These are phyloP conservation scores for Trichoderma aggressivum DNA, from an alignment of 2,329 filamentous ascomycete genomes.

Conservation along the genomic window DNA sequence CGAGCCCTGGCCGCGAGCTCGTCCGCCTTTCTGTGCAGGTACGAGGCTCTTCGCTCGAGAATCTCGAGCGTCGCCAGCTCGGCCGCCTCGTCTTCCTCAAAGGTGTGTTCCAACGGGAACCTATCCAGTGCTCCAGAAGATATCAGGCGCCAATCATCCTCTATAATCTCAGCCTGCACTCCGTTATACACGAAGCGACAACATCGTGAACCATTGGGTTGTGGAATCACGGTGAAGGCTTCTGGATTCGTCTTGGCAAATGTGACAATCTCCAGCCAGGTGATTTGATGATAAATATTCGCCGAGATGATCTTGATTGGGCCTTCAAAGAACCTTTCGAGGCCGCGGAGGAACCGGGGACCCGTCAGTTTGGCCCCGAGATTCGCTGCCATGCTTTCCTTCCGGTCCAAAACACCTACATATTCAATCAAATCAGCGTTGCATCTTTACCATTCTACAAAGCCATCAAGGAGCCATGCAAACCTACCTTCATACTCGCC, in stretches of 20 bases:
- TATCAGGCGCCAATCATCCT: conserved; percentile 84
- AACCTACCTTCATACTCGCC: conserved; percentile 68
- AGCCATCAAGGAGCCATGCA: background rate
- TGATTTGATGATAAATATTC: conserved; percentile 62
- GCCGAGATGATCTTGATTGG: conserved; percentile 55
- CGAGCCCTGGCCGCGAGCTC: conserved; percentile 61
- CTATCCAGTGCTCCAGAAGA: conserved; percentile 79
- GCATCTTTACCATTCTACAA: too few species aligned
- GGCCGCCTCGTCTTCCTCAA: conserved; percentile 81
- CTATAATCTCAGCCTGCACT: conserved; percentile 76
- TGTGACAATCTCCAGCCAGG: conserved; percentile 82
- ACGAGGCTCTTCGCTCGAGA: conserved; percentile 70
- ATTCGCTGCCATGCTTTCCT: conserved; percentile 83
- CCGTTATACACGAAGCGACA: conserved; percentile 83
- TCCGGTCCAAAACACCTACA: conserved; percentile 70
- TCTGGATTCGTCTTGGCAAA: conserved; percentile 77
- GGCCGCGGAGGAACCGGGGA: conserved; percentile 78
- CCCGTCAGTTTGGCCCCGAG: conserved; percentile 79
- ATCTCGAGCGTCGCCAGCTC: conserved; percentile 83
- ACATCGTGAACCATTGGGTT: conserved; percentile 64
- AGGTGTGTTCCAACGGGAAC: conserved; percentile 71
- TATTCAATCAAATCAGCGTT: background rate
- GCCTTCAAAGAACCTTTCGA: conserved; percentile 82
- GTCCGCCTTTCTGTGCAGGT: conserved; percentile 77
- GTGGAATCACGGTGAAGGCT: conserved; percentile 70